Base-by-base conservation (phyloP, 805 yeast genomes). In the Yarrowia sp. region DNA sequence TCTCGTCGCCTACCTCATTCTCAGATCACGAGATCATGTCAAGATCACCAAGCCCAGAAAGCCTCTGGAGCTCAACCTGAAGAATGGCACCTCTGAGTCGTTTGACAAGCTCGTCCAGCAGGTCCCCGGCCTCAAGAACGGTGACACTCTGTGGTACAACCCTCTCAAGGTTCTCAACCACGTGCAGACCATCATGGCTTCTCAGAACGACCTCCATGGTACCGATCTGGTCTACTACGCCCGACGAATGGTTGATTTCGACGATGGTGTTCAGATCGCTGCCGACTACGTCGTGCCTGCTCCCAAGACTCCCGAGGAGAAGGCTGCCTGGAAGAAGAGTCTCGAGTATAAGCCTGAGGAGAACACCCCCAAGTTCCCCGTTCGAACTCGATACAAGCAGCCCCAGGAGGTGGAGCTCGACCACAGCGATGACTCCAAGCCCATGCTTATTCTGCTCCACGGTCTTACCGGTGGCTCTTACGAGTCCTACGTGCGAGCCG, bases 381-480 rank as follows among this genome's bases (percentile, higher is more conserved):
- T 79, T 1, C 75, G 84, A 67, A 84, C 90, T 1, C 75, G 90
- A 64, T 84, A 81, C 67, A 76, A 85, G 67, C 66, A 67, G 68
- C 83, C 73, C 51, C 74, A 64, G 2, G 93, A 88, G 72, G 68
- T 82, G 48, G 73, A 67, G 0, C 66, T 66, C 7, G 69, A 70
- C 58, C 70, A 62, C 41, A 51, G 64, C 30, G 76, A 76, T 19
- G 78, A 75, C 56, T 69, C 78, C 2, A 80, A 74, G 54, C 96
- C 96, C 1, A 78, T 90, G 71, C 77, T 88, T 17, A 81, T 90
- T 32, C 76, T 83, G 3, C 74, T 88, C 44, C 96, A 90, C 72
- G 96, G 96, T 0, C 81, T 90, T 40, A 86, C 89, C 1, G 96
- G 96, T 6, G 95, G 96, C 0, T 86, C 92, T n/a, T 89, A 87